phyloP scores from a whole-genome alignment of 164 flowering plant genomes.

The Berberis thunbergii region DNA sequence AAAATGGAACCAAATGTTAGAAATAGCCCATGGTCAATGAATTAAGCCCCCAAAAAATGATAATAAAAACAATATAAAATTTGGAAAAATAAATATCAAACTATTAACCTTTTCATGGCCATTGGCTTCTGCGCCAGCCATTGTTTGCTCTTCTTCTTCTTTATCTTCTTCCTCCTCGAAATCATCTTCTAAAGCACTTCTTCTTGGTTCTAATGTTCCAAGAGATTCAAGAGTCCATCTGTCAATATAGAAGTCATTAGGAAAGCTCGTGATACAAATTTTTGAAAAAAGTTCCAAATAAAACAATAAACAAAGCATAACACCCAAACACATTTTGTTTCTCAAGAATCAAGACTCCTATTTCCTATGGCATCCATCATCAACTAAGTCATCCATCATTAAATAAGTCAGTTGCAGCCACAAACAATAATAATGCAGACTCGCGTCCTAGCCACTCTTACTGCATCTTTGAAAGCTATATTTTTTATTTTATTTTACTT shows the following conservation, averaged over 20 bases:
- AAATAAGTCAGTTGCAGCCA: no score
- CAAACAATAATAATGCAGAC: no score
- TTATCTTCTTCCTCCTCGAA: conserved; percentile 98
- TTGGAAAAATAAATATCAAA: no score
- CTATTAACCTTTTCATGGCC: conserved; percentile 56
- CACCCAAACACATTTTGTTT: no score
- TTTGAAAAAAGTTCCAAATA: neutral
- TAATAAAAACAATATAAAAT: neutral
- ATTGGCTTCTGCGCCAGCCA: conserved; percentile 40
- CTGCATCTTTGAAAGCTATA: no score
- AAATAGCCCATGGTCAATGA: neutral
- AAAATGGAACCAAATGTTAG: neutral
- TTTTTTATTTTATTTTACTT: no score
- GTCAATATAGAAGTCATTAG: conserved; percentile 7
- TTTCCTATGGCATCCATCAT: no score
- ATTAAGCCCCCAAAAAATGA: neutral
- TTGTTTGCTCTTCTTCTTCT: conserved; percentile 70
- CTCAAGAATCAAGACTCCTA: no score
- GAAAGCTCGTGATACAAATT: neutral
- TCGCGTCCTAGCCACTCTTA: no score
- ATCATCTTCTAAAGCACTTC: conserved; percentile 99
- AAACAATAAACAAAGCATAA: neutral
- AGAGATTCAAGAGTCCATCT: conserved; percentile 82
- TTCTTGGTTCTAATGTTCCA: conserved; percentile 69
- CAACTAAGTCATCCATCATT: no score